Conservation (phyloP, 352 stramenopile species). For the Pythium sukuiense region DNA sequence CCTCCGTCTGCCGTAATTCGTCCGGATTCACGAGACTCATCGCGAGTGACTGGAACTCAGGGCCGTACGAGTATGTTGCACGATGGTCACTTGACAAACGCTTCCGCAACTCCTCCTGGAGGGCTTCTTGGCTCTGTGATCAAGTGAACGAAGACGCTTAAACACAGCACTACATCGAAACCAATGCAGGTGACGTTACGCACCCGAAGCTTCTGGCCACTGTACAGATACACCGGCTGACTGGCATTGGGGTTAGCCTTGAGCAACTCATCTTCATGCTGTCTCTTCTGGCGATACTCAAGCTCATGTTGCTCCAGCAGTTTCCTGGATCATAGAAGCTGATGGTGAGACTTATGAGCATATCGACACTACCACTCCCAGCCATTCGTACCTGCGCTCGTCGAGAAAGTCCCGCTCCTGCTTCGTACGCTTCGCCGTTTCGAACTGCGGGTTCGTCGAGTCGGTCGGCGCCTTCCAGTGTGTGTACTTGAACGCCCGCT, state of each 20-base stretch:
- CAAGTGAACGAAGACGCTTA: too few relatives aligned
- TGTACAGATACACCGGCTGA: conserved; percentile 82
- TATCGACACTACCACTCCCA: background rate
- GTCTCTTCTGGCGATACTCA: conserved; percentile 44
- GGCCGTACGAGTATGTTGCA: conserved; percentile 86
- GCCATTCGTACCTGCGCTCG: conserved; percentile 26
- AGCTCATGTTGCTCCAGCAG: conserved; percentile 31
- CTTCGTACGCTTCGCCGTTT: conserved; percentile 45
- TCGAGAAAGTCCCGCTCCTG: conserved; percentile 61
- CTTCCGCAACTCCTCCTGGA: conserved; percentile 79
- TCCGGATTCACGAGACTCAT: conserved; percentile 79
- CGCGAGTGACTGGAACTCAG: conserved; percentile 86
- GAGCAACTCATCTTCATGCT: conserved; percentile 32
- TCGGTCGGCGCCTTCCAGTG: conserved; percentile 75
- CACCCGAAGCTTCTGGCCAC: conserved; percentile 82
- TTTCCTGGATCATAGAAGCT: conserved; percentile 20
- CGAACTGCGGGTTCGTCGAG: conserved; percentile 65
- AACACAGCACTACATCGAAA: background rate
- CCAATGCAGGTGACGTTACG: conserved; percentile 1
- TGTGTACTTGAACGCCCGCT: conserved; percentile 10
- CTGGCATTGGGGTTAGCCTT: background rate
- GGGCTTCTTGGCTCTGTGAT: conserved; percentile 71
- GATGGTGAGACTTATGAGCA: too few relatives aligned
- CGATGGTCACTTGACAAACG: conserved; percentile 51
- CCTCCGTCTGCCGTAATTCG: conserved; percentile 50